phyloP scores from a whole-genome alignment of 2,329 filamentous ascomycete species.

The Phoma sp. region DNA sequence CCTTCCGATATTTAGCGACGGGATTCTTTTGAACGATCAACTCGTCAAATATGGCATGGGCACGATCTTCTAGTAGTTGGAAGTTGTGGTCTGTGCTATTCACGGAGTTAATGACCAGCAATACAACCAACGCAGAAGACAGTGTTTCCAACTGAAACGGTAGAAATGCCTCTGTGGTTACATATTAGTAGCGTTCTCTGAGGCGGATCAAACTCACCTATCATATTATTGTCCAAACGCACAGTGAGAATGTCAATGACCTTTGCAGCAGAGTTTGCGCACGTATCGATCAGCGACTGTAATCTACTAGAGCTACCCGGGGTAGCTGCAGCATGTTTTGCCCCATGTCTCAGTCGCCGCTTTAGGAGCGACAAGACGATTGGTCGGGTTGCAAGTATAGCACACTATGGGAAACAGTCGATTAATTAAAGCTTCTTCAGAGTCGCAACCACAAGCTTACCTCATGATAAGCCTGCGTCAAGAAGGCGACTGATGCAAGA shows the following conservation, averaged over 20 bases:
- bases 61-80: background rate
- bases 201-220: background rate
- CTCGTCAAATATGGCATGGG: background rate
- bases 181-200: background rate
- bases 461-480: background rate
- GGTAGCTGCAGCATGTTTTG: background rate
- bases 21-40: background rate
- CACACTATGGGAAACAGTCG: background rate
- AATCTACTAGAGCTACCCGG: background rate
- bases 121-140: too few species aligned
- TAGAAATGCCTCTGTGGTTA: too few species aligned
- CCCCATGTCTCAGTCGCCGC: background rate
- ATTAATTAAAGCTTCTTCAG: background rate
- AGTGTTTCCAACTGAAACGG: too few species aligned
- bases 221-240: background rate
- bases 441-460: background rate
- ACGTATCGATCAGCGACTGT: background rate
- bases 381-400: background rate
- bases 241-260: background rate
- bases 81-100: background rate
- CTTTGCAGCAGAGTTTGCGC: background rate
- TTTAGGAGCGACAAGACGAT: background rate
- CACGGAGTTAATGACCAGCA: too few species aligned
- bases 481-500: background rate
- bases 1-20: background rate